A percentile compares a stretch with the other conserved stretches of the same genome.
Conservation (phyloP, 176 grass and related monocot genomes). For the Canna indica region DNA sequence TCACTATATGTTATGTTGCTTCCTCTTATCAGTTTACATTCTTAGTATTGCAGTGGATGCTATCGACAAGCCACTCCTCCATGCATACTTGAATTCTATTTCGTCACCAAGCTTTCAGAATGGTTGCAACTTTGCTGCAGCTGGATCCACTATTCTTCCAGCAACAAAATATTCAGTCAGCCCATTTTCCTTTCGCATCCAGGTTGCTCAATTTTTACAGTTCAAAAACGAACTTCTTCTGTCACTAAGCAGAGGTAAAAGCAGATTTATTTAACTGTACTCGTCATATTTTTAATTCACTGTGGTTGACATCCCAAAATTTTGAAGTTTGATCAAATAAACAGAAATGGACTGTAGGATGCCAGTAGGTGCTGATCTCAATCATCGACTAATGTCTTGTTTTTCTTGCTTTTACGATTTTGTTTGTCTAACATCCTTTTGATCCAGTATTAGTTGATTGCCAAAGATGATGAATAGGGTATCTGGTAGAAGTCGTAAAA, state of each 20-base stretch:
- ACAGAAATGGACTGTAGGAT: not conserved
- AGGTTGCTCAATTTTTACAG: constrained; percentile 81
- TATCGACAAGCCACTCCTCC: constrained; percentile 64
- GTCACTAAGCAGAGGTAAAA: constrained; percentile 49
- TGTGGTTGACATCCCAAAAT: not conserved
- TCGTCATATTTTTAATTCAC: not conserved
- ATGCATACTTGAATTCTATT: constrained; percentile 80
- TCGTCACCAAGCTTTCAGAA: constrained; percentile 59
- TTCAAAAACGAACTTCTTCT: constrained; percentile 77
- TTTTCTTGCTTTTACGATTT: not conserved
- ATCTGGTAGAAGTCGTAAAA: not conserved
- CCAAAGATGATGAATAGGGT: not conserved
- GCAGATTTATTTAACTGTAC: not conserved
- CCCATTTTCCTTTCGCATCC: constrained; percentile 81
- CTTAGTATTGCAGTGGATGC: constrained; percentile 51
- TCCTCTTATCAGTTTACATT: constrained; percentile 16
- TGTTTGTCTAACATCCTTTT: not conserved
- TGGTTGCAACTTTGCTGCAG: constrained; percentile 91
- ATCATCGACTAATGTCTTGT: not conserved
- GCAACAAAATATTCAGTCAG: constrained; percentile 85
- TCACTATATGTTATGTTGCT: not conserved
- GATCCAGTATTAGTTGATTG: not conserved
- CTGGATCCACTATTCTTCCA: constrained; percentile 90
- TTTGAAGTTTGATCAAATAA: not conserved
- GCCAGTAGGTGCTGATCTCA: not conserved